These are phyloP conservation scores for Daedaleopsis sinensis DNA, from an alignment of 768 basidiomycete species.

Conservation along the genomic window DNA sequence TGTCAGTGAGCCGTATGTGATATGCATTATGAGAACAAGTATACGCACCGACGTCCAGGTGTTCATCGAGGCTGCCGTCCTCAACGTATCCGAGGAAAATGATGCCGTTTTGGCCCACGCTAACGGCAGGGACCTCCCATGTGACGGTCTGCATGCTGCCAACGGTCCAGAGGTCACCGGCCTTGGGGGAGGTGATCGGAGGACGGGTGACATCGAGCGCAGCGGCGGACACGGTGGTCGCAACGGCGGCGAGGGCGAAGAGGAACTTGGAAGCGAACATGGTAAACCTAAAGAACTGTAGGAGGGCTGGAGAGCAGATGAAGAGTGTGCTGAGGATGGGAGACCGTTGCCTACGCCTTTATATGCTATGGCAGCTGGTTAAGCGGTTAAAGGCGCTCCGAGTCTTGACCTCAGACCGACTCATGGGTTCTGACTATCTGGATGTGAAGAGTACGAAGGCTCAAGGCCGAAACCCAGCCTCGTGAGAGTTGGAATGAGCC, in stretches of 20 bases:
- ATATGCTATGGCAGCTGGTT: neutral
- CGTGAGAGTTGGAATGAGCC: no score
- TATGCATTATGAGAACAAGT: neutral
- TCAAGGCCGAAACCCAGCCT: no score
- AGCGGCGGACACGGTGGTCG: constrained; percentile 31
- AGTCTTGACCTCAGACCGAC: no score
- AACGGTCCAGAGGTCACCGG: constrained; percentile 38
- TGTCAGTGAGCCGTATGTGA: neutral
- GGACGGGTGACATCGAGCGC: constrained; percentile 41
- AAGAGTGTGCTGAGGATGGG: neutral
- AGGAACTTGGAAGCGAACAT: constrained; percentile 22
- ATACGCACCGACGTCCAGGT: constrained; percentile 49
- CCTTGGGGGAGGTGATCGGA: constrained; percentile 42
- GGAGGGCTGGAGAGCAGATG: neutral
- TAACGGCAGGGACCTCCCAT: constrained; percentile 43
- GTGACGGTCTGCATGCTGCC: constrained; percentile 42
- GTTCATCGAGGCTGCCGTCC: constrained; percentile 32
- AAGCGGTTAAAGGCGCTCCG: no score
- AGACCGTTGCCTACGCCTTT: neutral
- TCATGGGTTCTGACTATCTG: no score
- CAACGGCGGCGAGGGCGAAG: constrained; percentile 29
- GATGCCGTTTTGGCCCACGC: constrained; percentile 37
- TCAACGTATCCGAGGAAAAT: constrained; percentile 49
- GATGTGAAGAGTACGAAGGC: no score
- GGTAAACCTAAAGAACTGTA: neutral